Evolutionary conservation across 148 eudicot genomes (phyloP), one percentile per base, ranked within the genome.

Genomic region (Diospyros lotus): DNA sequence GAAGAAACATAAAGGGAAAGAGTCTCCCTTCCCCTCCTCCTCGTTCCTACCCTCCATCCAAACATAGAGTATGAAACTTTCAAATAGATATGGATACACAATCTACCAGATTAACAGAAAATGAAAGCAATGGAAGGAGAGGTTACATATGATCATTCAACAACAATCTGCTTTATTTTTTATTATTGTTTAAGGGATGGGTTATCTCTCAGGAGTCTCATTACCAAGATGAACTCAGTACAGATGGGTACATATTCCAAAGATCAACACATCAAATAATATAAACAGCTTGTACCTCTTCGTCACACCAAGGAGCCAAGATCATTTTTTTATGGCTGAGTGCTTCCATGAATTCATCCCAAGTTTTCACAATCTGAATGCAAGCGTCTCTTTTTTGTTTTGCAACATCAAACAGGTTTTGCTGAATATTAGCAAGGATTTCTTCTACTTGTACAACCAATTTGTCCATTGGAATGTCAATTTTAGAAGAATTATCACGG

Each of bases 251-350:
- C 12, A 59, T 39, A 1, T 1, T 46, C 9, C 48, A 72, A 18
- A 50, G 58, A 28, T 0, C 28, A 28, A 28, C 28, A 28, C 28
- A 28, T 28, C 28, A 28, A 28, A 28, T 0, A 28, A 28, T 28
- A 28, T 50, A 73, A 80, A 69, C 39, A 52, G 28, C 28, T 7
- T 66, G 67, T 88, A 96, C 99, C 99, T 96, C 97, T 76, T 96
- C 99, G 83, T 96, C 97, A 63, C 94, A 93, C 99, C 99, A 96
- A 51, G 99, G 99, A 72, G 99, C 99, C 75, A 96, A 83, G 50
- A 96, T 96, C 90, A 96, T 61, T 75, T 96, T 96, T 86, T 91
- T 95, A 38, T 91, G 87, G 17, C 82, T 83, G 77, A 96, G 83
- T 41, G 98, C 99, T 82, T 91, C 97, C 52, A 74, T 70, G 76